Conservation (phyloP, 441 rosid species). For the Erodium trifolium region DNA sequence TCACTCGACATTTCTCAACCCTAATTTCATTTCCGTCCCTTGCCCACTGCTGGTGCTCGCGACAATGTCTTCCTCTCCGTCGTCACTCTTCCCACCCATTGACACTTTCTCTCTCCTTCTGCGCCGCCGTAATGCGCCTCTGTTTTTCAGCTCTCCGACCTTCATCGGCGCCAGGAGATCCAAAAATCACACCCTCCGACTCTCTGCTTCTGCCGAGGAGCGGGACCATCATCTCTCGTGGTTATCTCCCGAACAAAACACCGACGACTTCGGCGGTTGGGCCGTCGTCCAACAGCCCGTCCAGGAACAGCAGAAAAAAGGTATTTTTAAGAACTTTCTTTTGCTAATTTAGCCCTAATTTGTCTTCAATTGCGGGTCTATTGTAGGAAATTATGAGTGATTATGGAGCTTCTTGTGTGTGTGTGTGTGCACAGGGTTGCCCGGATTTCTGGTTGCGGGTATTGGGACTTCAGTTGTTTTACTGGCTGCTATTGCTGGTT, state of each 20-base stretch:
- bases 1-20: neutral
- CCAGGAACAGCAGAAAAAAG: conserved; percentile 26
- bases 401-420: neutral
- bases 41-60: neutral
- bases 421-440: neutral
- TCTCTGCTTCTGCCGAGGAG: conserved; percentile 36
- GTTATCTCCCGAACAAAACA: conserved; percentile 28
- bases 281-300: conserved; percentile 34
- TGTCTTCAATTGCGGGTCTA: neutral
- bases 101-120: conserved; percentile 22
- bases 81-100: conserved; percentile 26
- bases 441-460: neutral
- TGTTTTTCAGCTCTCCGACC: conserved; percentile 25
- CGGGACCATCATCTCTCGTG: conserved; percentile 37
- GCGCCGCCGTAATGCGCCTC: conserved; percentile 29
- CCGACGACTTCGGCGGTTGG: conserved; percentile 61
- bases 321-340: conserved; percentile 13
- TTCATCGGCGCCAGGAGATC: conserved; percentile 18
- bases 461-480: neutral
- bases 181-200: conserved; percentile 26
- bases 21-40: neutral
- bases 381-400: neutral
- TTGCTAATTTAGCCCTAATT: neutral
- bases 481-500: neutral
- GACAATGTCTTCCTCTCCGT: conserved; percentile 26